A percentile compares a stretch with the other conserved stretches of the same genome.
Conservation (phyloP, 768 basidiomycete species). For the Collybia sordida region DNA sequence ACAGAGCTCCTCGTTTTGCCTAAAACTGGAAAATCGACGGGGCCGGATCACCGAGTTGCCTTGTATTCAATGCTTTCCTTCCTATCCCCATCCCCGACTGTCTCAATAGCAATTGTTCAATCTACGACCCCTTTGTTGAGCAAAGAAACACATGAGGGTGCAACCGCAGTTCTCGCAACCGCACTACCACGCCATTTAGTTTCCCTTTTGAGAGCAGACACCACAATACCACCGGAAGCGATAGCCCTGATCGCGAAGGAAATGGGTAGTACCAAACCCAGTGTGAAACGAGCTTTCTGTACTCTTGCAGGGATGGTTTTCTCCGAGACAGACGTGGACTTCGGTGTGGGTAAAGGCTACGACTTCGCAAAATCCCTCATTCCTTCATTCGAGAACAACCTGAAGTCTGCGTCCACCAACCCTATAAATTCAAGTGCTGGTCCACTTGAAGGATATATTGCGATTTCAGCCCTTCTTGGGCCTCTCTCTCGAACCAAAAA, state of each 20-base stretch:
- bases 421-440: slow-evolving; percentile 59
- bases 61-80: slow-evolving; percentile 76
- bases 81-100: slow-evolving; percentile 43
- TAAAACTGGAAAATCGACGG: slow-evolving; percentile 80
- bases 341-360: slow-evolving; percentile 40
- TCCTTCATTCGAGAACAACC: slow-evolving; percentile 63
- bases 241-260: slow-evolving; percentile 63
- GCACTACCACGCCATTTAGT: slow-evolving; percentile 62
- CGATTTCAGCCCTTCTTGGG: slow-evolving; percentile 66
- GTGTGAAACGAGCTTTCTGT: slow-evolving; percentile 59
- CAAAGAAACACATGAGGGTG: slow-evolving; percentile 81
- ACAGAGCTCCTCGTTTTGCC: slow-evolving; percentile 74
- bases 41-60: slow-evolving; percentile 80
- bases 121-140: slow-evolving; percentile 38
- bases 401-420: slow-evolving; percentile 66
- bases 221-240: slow-evolving; percentile 43
- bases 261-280: slow-evolving; percentile 65
- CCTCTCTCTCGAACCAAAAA: slow-evolving; percentile 49
- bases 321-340: slow-evolving; percentile 46
- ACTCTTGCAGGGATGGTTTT: slow-evolving; percentile 55
- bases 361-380: slow-evolving; percentile 55
- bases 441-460: slow-evolving; percentile 84
- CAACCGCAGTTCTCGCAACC: slow-evolving; percentile 50
- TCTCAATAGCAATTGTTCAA: slow-evolving; percentile 46
- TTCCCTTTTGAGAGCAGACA: slow-evolving; percentile 39